Evolutionary conservation across 225 moss, liverwort and hornwort genomes (phyloP).

Genomic region (Bryoerythrophyllum caledonicum): DNA sequence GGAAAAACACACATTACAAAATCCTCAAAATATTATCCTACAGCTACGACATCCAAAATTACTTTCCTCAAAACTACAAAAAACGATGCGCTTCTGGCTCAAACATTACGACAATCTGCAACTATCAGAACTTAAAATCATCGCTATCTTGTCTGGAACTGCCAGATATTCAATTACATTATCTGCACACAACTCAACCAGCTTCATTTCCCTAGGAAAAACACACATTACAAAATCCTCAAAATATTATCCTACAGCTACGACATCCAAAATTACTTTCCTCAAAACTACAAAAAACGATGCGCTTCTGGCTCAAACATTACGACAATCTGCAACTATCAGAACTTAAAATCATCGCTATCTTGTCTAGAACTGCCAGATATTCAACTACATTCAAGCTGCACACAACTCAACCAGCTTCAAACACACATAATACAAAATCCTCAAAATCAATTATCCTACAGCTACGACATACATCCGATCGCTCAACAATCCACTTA

Average conservation of each 20-base stretch:
- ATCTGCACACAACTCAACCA: not conserved
- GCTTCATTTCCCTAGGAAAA: not conserved
- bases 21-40: not conserved
- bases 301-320: not conserved
- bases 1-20: not conserved
- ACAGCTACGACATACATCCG: not conserved
- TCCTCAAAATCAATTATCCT: not conserved
- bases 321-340: not conserved
- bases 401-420: no score
- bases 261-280: not conserved
- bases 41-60: not conserved
- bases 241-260: not conserved
- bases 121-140: not conserved
- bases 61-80: not conserved
- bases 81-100: not conserved
- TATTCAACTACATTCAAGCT: no score
- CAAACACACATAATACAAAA: not conserved
- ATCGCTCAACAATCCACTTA: constrained; percentile 20
- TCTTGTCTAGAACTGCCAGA: no score
- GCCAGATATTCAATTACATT: not conserved
- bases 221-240: not conserved
- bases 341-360: no score
- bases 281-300: not conserved
- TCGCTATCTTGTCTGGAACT: not conserved
- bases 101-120: not conserved